Evolutionary conservation across 495 filamentous ascomycete species (phyloP).

Genomic region (Aspergillus biplanus): DNA sequence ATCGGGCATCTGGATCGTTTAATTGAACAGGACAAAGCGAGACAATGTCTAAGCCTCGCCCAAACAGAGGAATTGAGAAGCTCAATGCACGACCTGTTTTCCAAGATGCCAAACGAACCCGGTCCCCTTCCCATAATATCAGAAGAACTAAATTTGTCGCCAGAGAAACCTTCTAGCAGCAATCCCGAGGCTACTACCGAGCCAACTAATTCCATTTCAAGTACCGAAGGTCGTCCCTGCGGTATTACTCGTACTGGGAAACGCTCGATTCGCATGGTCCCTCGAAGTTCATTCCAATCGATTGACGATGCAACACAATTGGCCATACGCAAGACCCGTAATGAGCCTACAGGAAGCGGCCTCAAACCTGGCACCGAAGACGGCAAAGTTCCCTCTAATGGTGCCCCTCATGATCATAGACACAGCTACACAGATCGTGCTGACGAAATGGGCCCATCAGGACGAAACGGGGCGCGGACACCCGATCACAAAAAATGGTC

Average conservation of each 20-base stretch:
- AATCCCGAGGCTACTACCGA: neutral
- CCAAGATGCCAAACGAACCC: constrained; percentile 37
- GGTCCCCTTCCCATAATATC: constrained; percentile 55
- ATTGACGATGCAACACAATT: constrained; percentile 52
- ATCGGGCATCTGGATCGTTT: constrained; percentile 65
- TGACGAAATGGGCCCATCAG: constrained; percentile 36
- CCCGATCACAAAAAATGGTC: constrained; percentile 59
- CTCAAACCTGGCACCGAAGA: constrained; percentile 10
- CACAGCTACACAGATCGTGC: constrained; percentile 35
- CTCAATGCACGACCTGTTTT: constrained; percentile 60
- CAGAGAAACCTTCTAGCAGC: neutral
- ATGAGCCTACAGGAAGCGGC: neutral
- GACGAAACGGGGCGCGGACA: constrained; percentile 24
- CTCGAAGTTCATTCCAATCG: constrained; percentile 43
- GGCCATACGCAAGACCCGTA: constrained; percentile 57
- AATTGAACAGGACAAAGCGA: constrained; percentile 51
- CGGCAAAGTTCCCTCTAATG: neutral
- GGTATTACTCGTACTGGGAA: constrained; percentile 28
- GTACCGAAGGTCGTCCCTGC: constrained; percentile 1
- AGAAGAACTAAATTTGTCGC: constrained; percentile 31
- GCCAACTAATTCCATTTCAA: neutral
- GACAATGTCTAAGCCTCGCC: constrained; percentile 22
- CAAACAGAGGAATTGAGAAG: constrained; percentile 38
- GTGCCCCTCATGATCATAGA: constrained; percentile 25
- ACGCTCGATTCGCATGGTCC: constrained; percentile 52